Base-by-base conservation (phyloP, 1,284 basidiomycete genomes). In the Ustanciosporium gigantosporum region DNA sequence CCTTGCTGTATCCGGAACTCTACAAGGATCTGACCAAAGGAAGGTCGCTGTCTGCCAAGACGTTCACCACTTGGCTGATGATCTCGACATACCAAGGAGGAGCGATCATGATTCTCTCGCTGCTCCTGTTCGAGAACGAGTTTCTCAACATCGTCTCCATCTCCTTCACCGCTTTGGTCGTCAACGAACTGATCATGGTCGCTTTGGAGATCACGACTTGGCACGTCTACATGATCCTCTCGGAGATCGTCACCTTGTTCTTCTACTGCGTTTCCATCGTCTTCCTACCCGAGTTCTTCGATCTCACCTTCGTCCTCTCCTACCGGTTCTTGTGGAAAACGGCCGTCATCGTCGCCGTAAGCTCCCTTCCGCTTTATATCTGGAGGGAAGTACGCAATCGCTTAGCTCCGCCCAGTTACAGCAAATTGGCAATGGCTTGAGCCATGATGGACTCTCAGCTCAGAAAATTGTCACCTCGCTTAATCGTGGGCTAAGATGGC, bases 141-240 rank as follows among this genome's bases (percentile, higher is more conserved):
- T 97, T 98, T 79, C 79, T 98, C 64, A 95, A 98, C 78, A 97
- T 98, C 62, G 94, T 99, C 35, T 87, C 91, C 16, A 99, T 98
- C 66, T 96, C 93, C 0, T 99, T 97, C 79, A 96, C 93, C 0
- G 91, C 95, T 0, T 82, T 98, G 38, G 87, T 99, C 51, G 81
- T 98, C 29, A 99, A 98, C 79, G 95, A 99, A 77, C 84, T 99
- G 40, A 92, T 98, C 80, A 99, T 99, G 95, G 95, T 98, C 31
- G 92, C 91, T 0, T 79, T 97, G 58, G 92, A 97, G 79, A 93
- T 97, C 58, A 97, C 93, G 1, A 96, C 90, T 55, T 98, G 93
- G 94, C 95, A 99, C 79, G 76, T 86, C 6, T 97, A 96, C 80
- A 98, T 98, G 95, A 84, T 95, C 40, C 82, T 96, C 25, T 88